These are phyloP conservation scores for Salix udensis DNA, from an alignment of 345 rosid species.

Conservation along the genomic window DNA sequence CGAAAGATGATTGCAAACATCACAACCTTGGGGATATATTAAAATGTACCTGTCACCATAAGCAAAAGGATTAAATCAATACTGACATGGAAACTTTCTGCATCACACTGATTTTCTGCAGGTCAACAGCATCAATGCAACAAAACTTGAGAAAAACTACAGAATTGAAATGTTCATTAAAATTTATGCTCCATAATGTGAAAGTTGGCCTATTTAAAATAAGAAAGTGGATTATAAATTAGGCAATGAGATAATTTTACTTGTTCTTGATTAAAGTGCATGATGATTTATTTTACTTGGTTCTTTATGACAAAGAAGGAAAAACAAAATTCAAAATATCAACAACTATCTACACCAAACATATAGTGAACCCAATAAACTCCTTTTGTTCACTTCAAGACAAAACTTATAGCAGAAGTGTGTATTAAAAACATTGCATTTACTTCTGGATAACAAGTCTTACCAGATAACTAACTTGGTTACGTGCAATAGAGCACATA, in stretches of 20 bases:
- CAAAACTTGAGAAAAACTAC: neutral
- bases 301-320: neutral
- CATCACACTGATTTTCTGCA: neutral
- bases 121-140: neutral
- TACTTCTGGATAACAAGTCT: neutral
- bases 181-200: neutral
- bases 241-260: neutral
- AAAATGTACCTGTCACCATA: conserved; percentile 67
- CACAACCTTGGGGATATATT: conserved; percentile 90
- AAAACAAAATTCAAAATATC: neutral
- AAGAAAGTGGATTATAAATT: neutral
- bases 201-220: neutral
- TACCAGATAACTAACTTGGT: neutral
- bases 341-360: neutral
- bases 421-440: neutral
- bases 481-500: neutral
- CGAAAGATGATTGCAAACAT: conserved; percentile 86
- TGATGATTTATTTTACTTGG: neutral
- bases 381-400: neutral
- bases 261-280: neutral
- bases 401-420: neutral
- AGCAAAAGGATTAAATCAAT: conserved; percentile 11
- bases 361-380: neutral
- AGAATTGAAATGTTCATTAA: neutral
- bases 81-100: neutral